Percentiles rank a stretch among this genome's conserved stretches.
Conservation (phyloP, 352 stramenopile genomes). For the Pythium coloratum region DNA sequence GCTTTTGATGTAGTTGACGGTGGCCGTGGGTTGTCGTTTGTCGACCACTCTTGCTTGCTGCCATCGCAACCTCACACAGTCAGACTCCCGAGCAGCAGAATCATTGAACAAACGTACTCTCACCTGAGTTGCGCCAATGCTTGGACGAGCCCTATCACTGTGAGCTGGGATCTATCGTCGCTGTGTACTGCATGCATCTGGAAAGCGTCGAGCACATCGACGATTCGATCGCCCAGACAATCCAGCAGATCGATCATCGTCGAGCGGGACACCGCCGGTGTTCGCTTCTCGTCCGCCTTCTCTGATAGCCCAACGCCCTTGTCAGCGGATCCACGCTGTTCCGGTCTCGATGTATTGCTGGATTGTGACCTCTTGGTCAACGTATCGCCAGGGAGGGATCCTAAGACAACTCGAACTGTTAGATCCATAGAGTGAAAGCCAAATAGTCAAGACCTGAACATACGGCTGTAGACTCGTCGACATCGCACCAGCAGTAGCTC, state of each 20-base stretch:
- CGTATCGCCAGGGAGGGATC: neutral
- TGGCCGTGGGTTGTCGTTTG: neutral
- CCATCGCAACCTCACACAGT: no score
- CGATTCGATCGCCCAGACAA: conserved; percentile 59
- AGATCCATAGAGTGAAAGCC: neutral
- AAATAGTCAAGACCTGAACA: neutral
- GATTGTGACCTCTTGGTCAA: neutral
- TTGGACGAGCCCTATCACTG: conserved; percentile 45
- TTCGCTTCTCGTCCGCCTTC: neutral
- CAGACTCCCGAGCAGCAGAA: no score
- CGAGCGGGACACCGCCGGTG: conserved; percentile 20
- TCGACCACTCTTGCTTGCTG: neutral
- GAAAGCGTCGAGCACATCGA: conserved; percentile 57
- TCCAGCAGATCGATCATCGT: conserved; percentile 63
- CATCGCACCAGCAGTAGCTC: conserved; percentile 60
- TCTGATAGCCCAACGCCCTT: neutral
- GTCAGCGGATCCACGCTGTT: neutral
- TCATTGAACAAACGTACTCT: no score
- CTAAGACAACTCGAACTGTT: neutral
- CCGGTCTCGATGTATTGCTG: neutral
- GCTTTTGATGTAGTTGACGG: neutral
- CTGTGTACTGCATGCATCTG: conserved; percentile 37
- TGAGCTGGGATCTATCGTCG: conserved; percentile 31
- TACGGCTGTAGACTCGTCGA: conserved; percentile 34
- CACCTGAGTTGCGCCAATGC: conserved; percentile 49